phyloP scores from a whole-genome alignment of 1,284 basidiomycete species.

The Inonotus obliquus region DNA sequence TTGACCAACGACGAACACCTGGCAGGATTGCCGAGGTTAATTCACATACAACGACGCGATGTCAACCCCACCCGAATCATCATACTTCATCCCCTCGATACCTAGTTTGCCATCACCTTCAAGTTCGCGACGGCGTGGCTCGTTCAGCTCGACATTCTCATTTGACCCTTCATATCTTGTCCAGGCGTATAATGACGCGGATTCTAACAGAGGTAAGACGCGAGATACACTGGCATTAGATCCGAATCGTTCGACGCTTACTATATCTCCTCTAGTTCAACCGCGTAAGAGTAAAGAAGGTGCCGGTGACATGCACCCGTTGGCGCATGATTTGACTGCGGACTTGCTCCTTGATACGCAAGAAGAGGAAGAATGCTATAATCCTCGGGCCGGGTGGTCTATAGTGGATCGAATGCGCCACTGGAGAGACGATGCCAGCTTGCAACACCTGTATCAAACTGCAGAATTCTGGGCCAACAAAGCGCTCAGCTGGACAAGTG shows the following conservation, averaged over 20 bases:
- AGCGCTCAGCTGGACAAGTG: constrained; percentile 90
- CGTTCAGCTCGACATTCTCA: constrained; percentile 77
- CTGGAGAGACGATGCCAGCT: constrained; percentile 96
- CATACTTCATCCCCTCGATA: constrained; percentile 33
- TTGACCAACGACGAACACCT: neutral
- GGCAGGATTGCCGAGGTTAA: neutral
- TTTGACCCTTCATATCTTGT: constrained; percentile 72
- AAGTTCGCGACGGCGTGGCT: constrained; percentile 50
- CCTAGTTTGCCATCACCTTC: constrained; percentile 36
- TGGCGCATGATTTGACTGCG: constrained; percentile 68
- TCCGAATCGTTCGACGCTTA: constrained; percentile 70
- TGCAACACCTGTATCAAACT: constrained; percentile 97
- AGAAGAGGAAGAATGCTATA: constrained; percentile 37
- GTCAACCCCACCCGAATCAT: constrained; percentile 21
- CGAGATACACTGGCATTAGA: constrained; percentile 56
- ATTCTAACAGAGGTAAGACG: constrained; percentile 42
- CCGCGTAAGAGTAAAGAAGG: constrained; percentile 40
- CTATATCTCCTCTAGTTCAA: constrained; percentile 59
- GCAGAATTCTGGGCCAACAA: constrained; percentile 99
- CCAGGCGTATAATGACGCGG: constrained; percentile 58
- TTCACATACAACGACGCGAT: neutral
- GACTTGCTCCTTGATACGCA: constrained; percentile 69
- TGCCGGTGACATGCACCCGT: constrained; percentile 51
- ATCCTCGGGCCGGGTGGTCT: constrained; percentile 65
- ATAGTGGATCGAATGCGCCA: constrained; percentile 93